Evolutionary conservation across 768 basidiomycete genomes (phyloP).

Genomic region (Hebeloma cylindrosporum): DNA sequence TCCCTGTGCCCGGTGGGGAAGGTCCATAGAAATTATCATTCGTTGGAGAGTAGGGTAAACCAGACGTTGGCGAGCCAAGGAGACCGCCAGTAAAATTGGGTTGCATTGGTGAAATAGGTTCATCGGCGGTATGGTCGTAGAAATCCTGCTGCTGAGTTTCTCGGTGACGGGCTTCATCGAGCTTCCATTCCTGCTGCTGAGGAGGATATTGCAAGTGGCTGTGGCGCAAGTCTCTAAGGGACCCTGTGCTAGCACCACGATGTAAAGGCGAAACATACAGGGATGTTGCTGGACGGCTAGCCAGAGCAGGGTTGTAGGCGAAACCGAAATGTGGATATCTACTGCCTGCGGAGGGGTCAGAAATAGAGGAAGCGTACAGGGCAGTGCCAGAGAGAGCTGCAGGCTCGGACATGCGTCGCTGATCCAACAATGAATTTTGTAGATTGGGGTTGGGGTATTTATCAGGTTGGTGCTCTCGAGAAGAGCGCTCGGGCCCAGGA

Average conservation of each 20-base stretch:
- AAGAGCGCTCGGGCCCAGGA: slow-evolving; percentile 38
- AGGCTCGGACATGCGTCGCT: slow-evolving; percentile 71
- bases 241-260: slow-evolving; percentile 45
- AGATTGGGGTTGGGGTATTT: slow-evolving; percentile 37
- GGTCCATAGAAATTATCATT: slow-evolving; percentile 55
- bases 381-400: slow-evolving; percentile 42
- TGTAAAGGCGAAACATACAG: slow-evolving; percentile 45
- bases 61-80: slow-evolving; percentile 32
- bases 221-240: slow-evolving; percentile 43
- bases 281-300: slow-evolving; percentile 34
- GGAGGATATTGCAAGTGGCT: slow-evolving; percentile 38
- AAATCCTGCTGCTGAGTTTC: slow-evolving; percentile 32
- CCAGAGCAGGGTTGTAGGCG: slow-evolving; percentile 33
- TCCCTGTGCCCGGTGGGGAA: slow-evolving; percentile 62
- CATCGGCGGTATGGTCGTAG: slow-evolving; percentile 39
- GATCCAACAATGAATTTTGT: slow-evolving; percentile 43
- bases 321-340: slow-evolving; percentile 46
- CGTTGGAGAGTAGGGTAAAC: slow-evolving; percentile 46
- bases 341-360: slow-evolving; percentile 31
- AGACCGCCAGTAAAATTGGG: slow-evolving; percentile 49
- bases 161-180: slow-evolving; percentile 30
- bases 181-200: slow-evolving; percentile 39
- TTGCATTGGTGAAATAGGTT: slow-evolving; percentile 56
- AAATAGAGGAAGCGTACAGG: slow-evolving; percentile 37
- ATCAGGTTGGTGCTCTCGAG: slow-evolving; percentile 33